Conservation (phyloP, 495 filamentous ascomycete species). For the Neurospora intermedia region DNA sequence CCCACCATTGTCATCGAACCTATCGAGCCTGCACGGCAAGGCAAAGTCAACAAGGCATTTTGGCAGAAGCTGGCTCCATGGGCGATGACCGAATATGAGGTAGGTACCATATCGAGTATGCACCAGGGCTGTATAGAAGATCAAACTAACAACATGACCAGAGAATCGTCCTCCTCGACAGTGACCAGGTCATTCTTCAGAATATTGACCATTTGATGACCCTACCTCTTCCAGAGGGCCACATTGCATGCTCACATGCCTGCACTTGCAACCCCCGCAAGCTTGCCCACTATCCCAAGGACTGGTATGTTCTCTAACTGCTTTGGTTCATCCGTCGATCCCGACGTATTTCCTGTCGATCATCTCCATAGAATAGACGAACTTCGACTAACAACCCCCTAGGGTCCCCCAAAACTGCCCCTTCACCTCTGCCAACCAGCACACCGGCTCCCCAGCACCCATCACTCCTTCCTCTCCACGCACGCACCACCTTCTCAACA, state of each 20-base stretch:
- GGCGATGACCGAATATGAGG: constrained; percentile 32
- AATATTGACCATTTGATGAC: constrained; percentile 35
- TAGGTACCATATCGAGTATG: constrained; percentile 2
- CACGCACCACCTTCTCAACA: constrained; percentile 32
- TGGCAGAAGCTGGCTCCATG: constrained; percentile 35
- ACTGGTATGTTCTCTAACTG: constrained; percentile 13
- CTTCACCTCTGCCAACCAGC: constrained; percentile 27
- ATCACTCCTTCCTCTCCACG: constrained; percentile 20
- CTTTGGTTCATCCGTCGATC: neutral
- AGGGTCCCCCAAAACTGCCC: constrained; percentile 28
- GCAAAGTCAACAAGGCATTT: constrained; percentile 29
- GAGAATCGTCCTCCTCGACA: constrained; percentile 31
- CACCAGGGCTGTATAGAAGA: neutral
- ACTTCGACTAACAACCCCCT: neutral
- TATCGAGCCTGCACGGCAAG: constrained; percentile 28
- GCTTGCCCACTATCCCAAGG: constrained; percentile 27
- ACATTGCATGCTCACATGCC: constrained; percentile 25
- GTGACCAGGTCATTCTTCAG: constrained; percentile 28
- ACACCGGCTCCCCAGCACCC: constrained; percentile 23
- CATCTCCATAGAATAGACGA: neutral
- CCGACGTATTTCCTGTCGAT: neutral
- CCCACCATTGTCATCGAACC: constrained; percentile 29
- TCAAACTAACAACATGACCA: constrained; percentile 1
- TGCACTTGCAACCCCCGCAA: constrained; percentile 31
- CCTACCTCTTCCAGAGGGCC: constrained; percentile 22